A percentile compares a stretch with the other conserved stretches of the same genome.
Conservation (phyloP, 345 rosid genomes). For the Cochlearia excelsa region DNA sequence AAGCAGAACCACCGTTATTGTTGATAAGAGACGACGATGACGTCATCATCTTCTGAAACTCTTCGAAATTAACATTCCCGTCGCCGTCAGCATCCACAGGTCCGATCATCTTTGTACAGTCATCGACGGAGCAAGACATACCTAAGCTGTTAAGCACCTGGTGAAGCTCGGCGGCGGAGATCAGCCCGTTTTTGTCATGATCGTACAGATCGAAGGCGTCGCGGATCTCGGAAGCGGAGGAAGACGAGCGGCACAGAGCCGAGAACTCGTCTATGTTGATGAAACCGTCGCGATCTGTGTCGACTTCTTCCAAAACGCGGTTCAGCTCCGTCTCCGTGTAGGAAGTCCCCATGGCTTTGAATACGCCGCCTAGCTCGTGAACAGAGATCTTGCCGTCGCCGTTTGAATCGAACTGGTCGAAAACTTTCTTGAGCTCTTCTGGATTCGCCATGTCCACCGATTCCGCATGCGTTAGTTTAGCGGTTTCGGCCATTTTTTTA, state of each 20-base stretch:
- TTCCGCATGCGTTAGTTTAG: slow-evolving; percentile 13
- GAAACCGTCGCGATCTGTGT: slow-evolving; percentile 72
- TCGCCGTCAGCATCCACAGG: slow-evolving; percentile 85
- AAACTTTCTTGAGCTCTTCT: slow-evolving; percentile 58
- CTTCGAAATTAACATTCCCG: slow-evolving; percentile 70
- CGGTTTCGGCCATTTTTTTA: slow-evolving; percentile 32
- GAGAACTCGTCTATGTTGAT: slow-evolving; percentile 64
- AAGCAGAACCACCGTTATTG: slow-evolving; percentile 22
- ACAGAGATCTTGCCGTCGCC: slow-evolving; percentile 88
- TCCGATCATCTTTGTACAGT: slow-evolving; percentile 62
- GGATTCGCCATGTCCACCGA: slow-evolving; percentile 21
- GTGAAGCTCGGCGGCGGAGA: slow-evolving; percentile 68
- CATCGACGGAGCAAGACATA: slow-evolving; percentile 62
- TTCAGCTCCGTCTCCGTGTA: slow-evolving; percentile 46
- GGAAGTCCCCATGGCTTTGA: slow-evolving; percentile 59
- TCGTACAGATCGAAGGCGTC: slow-evolving; percentile 95
- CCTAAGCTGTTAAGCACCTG: slow-evolving; percentile 61
- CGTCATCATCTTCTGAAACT: slow-evolving; percentile 83
- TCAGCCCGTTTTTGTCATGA: slow-evolving; percentile 69
- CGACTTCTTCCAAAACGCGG: slow-evolving; percentile 70
- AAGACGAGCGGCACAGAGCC: slow-evolving; percentile 49
- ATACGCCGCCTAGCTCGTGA: slow-evolving; percentile 57
- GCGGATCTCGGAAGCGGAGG: slow-evolving; percentile 56
- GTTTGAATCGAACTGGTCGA: slow-evolving; percentile 78
- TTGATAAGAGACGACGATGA: slow-evolving; percentile 27